These are phyloP conservation scores for Escovopsis sp. DNA, from an alignment of 2,329 filamentous ascomycete species.

Conservation along the genomic window DNA sequence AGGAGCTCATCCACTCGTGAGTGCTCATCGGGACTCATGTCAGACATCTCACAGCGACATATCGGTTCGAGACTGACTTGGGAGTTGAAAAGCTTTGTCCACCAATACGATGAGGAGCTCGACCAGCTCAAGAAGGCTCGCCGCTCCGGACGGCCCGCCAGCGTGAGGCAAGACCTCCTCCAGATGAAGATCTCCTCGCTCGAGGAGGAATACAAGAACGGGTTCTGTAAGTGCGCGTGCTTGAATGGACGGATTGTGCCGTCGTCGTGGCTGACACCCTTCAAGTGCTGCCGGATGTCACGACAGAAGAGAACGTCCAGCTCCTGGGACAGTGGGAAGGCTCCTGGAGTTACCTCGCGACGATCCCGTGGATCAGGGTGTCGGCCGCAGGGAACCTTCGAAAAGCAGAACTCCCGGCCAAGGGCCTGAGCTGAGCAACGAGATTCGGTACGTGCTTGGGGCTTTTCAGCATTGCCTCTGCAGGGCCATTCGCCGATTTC, in stretches of 20 bases:
- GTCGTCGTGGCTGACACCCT: constrained; percentile 4
- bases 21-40: constrained; percentile 9
- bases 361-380: constrained; percentile 63
- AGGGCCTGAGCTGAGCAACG: constrained; percentile 17
- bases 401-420: constrained; percentile 65
- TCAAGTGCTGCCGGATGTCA: constrained; percentile 59
- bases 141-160: constrained; percentile 65
- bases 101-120: constrained; percentile 58
- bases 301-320: constrained; percentile 47
- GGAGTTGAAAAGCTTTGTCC: constrained; percentile 36
- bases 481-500: no score
- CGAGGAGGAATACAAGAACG: constrained; percentile 65
- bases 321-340: constrained; percentile 65
- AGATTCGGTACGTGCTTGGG: no score
- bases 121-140: constrained; percentile 50
- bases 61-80: constrained; percentile 15
- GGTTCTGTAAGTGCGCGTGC: constrained; percentile 49
- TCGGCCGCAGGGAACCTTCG: constrained; percentile 48
- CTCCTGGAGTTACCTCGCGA: constrained; percentile 66
- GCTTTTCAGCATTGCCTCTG: no score
- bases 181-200: constrained; percentile 56
- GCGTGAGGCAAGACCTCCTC: constrained; percentile 61
- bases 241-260: no score
- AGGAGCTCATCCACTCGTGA: constrained; percentile 47
- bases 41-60: constrained; percentile 2